Evolutionary conservation across 148 eudicot genomes (phyloP), one percentile per base, ranked within the genome.

Genomic region (Vaccinium myrtillus): DNA sequence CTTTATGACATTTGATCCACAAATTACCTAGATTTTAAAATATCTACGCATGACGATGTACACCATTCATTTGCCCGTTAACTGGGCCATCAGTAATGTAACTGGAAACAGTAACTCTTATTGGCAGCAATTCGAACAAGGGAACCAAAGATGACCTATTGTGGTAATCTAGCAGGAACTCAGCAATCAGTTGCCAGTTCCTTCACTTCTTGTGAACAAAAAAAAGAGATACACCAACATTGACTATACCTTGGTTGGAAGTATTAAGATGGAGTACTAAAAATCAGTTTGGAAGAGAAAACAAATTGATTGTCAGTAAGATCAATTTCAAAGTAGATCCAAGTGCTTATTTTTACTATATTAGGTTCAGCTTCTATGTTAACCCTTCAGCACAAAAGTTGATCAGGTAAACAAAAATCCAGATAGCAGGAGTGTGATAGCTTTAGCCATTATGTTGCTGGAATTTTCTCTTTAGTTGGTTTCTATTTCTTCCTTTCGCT

Each of bases 321-420:
- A n/a, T 61, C n/a, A 65, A 16, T 65, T 46, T 13, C 63, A 54
- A 30, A 50, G 46, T 53, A 10, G 43, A 78, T 30, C 55, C 81
- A 53, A 81, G 77, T 15, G 25, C 3, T 21, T 48, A 32, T 63
- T 46, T 39, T 46, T 16, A 65, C 73, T n/a, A 61, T n/a, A 30
- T 18, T 49, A 81, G 30, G 83, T 81, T 46, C 71, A 80, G 83
- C 74, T 61, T 23, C 56, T 58, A 67, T 49, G 75, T 67, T 81
- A 73, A 25, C 8, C 75, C 54, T 23, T 80, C 55, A 67, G 50
- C 75, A 56, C 11, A n/a, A 19, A 25, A 79, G 49, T 56, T 27
- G 59, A 65, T 16, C 43, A 48, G 39, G 15, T 65, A 36, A 82
- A 61, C 32, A 13, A 9, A 80, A 61, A n/a, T 82, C 76, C 53